These are phyloP conservation scores for Cadophora gregata DNA, from an alignment of 2,329 filamentous ascomycete genomes.

Conservation along the genomic window DNA sequence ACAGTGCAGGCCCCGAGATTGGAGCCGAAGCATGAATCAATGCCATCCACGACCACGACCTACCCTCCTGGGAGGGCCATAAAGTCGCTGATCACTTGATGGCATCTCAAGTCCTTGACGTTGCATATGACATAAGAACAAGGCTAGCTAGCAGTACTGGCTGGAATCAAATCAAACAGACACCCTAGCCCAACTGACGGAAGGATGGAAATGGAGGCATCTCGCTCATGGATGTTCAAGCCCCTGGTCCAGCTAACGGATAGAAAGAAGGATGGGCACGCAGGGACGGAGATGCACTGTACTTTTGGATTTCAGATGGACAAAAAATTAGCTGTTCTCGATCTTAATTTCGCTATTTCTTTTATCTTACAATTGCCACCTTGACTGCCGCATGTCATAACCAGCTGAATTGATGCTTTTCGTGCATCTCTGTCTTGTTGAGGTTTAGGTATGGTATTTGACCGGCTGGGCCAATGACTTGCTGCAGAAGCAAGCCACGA, in stretches of 20 bases:
- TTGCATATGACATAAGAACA: slow-evolving; percentile 9
- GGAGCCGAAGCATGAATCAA: slow-evolving; percentile 21
- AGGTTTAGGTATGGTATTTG: neutral
- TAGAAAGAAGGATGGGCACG: neutral
- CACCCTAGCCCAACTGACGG: neutral
- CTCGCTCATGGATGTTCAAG: neutral
- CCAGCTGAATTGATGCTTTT: slow-evolving; percentile 8
- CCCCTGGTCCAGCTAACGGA: neutral
- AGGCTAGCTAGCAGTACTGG: neutral
- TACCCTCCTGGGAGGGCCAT: slow-evolving; percentile 9
- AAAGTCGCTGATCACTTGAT: slow-evolving; percentile 15
- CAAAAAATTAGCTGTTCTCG: neutral
- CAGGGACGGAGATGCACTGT: neutral
- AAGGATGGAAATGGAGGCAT: neutral
- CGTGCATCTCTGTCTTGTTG: slow-evolving; percentile 4
- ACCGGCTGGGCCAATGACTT: neutral
- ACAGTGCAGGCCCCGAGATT: slow-evolving; percentile 2
- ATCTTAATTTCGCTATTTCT: neutral
- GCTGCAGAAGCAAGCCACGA: neutral
- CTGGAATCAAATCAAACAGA: slow-evolving; percentile 5
- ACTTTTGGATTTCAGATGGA: neutral
- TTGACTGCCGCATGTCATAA: neutral
- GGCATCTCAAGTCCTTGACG: neutral
- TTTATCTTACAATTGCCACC: neutral
- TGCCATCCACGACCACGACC: neutral